Conservation (phyloP, 768 basidiomycete genomes). For the Lepiota venenata region DNA sequence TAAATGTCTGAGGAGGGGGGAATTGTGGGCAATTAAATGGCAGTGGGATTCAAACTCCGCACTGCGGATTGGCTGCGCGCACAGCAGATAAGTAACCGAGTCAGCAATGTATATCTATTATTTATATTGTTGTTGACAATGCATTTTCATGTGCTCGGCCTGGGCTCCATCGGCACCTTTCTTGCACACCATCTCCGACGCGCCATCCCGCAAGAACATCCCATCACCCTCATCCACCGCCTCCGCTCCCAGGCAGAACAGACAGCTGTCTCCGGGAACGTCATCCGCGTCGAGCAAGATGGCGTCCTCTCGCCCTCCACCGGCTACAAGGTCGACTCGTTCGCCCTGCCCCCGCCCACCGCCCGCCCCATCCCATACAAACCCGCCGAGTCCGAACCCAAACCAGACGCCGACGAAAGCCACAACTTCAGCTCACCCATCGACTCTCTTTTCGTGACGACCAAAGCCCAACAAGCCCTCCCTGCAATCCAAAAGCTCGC, state of each 20-base stretch:
- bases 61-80: slow-evolving; percentile 28
- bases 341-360: slow-evolving; percentile 19
- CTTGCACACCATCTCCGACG: slow-evolving; percentile 76
- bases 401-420: slow-evolving; percentile 5
- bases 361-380: background rate
- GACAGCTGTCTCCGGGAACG: slow-evolving; percentile 28
- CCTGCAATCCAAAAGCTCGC: slow-evolving; percentile 54
- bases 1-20: slow-evolving; percentile 8
- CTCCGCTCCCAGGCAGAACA: slow-evolving; percentile 33
- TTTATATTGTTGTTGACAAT: slow-evolving; percentile 28
- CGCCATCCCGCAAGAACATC: slow-evolving; percentile 44
- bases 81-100: background rate
- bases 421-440: slow-evolving; percentile 35
- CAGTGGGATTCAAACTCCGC: slow-evolving; percentile 41
- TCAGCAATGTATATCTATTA: background rate
- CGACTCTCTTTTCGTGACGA: slow-evolving; percentile 76
- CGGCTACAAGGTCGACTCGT: slow-evolving; percentile 51
- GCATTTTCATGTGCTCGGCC: slow-evolving; percentile 75
- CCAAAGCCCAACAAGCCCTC: slow-evolving; percentile 71
- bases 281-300: slow-evolving; percentile 45
- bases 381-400: background rate
- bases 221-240: slow-evolving; percentile 72
- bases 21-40: slow-evolving; percentile 12
- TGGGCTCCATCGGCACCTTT: slow-evolving; percentile 83
- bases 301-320: slow-evolving; percentile 39